Conservation (phyloP, 331 rosid species). For the Erythrophleum ivorense region DNA sequence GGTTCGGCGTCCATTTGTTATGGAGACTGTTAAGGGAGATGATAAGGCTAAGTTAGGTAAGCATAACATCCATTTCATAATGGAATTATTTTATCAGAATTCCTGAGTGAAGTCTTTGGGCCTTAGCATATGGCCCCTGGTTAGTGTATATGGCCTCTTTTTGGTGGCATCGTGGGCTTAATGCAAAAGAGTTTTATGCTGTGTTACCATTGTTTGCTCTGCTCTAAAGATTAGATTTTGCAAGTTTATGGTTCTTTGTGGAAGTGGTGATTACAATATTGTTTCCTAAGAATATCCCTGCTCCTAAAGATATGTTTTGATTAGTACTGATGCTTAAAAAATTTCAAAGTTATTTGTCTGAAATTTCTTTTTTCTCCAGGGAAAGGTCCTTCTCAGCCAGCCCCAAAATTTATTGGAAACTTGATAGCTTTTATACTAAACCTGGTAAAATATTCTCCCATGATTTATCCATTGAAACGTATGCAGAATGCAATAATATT, state of each 20-base stretch:
- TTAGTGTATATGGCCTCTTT: conserved; percentile 1
- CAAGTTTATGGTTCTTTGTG: conserved; percentile 8
- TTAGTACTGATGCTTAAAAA: conserved; percentile 15
- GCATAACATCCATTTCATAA: conserved; percentile 30
- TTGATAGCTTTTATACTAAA: conserved; percentile 82
- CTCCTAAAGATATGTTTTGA: conserved; percentile 20
- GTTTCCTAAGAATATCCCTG: conserved; percentile 22
- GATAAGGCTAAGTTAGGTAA: conserved; percentile 90
- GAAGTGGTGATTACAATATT: conserved; percentile 12
- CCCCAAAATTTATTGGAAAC: conserved; percentile 86
- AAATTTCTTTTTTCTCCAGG: conserved; percentile 55
- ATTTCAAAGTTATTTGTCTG: conserved; percentile 14
- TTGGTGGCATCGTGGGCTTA: not conserved
- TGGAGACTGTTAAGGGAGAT: conserved; percentile 98
- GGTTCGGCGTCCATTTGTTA: conserved; percentile 73
- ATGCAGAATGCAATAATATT: not conserved
- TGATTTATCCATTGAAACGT: conserved; percentile 14
- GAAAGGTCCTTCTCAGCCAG: conserved; percentile 89
- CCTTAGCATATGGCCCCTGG: not conserved
- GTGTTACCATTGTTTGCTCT: not conserved
- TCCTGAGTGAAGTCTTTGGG: not conserved
- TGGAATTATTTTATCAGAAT: not conserved
- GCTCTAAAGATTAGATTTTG: conserved; percentile 9
- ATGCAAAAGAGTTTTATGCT: not conserved
- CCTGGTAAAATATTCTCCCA: conserved; percentile 62